Conservation (phyloP, 306 rosid species). For the Coriaria nepalensis region DNA sequence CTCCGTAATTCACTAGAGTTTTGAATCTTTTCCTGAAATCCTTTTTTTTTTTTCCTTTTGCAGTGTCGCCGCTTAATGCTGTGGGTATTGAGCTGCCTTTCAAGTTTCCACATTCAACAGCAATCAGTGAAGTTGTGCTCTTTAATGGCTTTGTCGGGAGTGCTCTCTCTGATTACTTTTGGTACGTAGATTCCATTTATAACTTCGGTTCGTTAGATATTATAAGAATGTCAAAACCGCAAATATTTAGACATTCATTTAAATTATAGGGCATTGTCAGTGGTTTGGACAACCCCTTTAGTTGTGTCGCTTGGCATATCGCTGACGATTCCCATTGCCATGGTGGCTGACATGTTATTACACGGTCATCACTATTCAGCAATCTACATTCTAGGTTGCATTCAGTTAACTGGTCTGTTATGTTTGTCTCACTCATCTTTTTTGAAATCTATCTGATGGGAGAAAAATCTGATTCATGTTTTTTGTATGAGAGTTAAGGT, state of each 20-base stretch:
- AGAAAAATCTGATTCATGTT: too few species aligned
- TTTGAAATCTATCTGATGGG: too few species aligned
- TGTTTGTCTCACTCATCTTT: too few species aligned
- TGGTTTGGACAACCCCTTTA: conserved; percentile 69
- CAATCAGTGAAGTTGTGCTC: conserved; percentile 36
- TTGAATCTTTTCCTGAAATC: conserved; percentile 3
- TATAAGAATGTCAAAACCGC: background rate
- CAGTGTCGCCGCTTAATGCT: conserved; percentile 61
- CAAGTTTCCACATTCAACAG: conserved; percentile 35
- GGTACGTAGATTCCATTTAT: conserved; percentile 27
- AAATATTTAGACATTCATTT: background rate
- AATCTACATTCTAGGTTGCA: conserved; percentile 45
- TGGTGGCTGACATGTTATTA: conserved; percentile 61
- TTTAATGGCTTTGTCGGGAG: conserved; percentile 47
- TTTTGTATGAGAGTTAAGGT: conserved; percentile 26
- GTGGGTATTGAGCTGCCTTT: conserved; percentile 48
- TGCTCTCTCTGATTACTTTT: conserved; percentile 55
- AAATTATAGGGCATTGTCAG: conserved; percentile 54
- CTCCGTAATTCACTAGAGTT: too few species aligned
- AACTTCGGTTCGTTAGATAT: background rate
- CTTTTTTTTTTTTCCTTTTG: conserved; percentile 14
- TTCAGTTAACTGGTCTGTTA: conserved; percentile 31
- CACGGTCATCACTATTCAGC: conserved; percentile 53
- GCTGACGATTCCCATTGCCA: conserved; percentile 66
- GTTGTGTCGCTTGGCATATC: conserved; percentile 64